Percentiles rank a stretch among this genome's conserved stretches.
These are phyloP conservation scores for Claviceps purpurea DNA, from an alignment of 2,329 filamentous ascomycete genomes.

Conservation along the genomic window DNA sequence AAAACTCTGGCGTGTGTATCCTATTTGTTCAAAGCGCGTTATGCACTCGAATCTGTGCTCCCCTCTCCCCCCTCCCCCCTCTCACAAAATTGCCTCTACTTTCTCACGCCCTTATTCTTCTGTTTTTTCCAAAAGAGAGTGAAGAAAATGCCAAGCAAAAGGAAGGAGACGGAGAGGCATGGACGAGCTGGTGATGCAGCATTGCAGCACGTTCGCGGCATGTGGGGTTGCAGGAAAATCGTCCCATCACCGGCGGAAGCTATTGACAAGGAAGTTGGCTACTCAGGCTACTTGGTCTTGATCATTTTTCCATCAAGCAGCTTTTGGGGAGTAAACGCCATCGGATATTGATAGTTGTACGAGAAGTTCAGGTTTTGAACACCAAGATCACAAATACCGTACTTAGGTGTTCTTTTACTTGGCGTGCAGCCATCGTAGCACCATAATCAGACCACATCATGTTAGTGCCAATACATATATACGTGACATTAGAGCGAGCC, in stretches of 20 bases:
- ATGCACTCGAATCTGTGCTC: background rate
- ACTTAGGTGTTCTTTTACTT: background rate
- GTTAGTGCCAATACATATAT: background rate
- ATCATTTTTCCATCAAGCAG: background rate
- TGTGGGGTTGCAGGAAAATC: background rate
- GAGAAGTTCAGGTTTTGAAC: background rate
- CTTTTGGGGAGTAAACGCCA: background rate
- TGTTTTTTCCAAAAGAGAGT: background rate
- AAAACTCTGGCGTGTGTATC: background rate
- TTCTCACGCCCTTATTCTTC: background rate
- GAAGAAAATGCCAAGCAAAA: background rate
- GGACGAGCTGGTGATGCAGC: background rate
- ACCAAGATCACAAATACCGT: background rate
- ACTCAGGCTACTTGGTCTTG: background rate
- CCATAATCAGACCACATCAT: background rate
- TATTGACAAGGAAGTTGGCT: background rate
- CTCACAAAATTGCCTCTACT: too few relatives aligned
- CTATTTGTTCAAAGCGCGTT: background rate
- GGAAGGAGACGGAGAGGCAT: background rate
- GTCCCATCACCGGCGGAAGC: background rate
- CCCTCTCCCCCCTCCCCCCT: background rate
- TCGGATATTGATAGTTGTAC: background rate
- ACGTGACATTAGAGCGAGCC: background rate
- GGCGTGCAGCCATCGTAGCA: background rate
- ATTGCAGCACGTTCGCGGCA: background rate